Percentiles rank a stretch among this genome's conserved stretches.
phyloP scores from a whole-genome alignment of 2,329 filamentous ascomycete species.

The Trichoderma guizhouense region DNA sequence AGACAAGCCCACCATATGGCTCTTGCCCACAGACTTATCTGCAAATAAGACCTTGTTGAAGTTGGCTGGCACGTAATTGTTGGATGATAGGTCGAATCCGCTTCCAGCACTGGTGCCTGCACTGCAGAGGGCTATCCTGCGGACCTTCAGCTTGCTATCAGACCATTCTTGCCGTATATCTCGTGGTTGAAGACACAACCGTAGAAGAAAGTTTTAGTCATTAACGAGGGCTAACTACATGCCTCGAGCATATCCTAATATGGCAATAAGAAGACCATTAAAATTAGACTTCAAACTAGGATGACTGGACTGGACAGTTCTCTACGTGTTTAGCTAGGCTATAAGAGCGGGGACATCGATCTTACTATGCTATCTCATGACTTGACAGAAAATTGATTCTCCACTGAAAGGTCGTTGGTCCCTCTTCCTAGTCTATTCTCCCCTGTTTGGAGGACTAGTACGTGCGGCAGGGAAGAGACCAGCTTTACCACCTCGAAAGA shows the following conservation, averaged over 20 bases:
- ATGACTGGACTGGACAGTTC: neutral
- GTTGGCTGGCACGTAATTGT: too few species aligned
- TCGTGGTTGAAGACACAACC: too few species aligned
- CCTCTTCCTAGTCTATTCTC: neutral
- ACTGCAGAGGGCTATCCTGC: too few species aligned
- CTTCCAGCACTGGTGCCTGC: too few species aligned
- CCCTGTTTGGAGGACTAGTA: conserved; percentile 38
- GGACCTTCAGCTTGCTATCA: too few species aligned
- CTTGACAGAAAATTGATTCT: neutral
- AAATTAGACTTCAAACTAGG: neutral
- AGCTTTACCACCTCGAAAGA: conserved; percentile 33
- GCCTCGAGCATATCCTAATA: neutral
- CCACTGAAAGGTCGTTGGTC: neutral
- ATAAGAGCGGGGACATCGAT: neutral
- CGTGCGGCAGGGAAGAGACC: conserved; percentile 37
- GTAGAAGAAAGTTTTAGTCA: too few species aligned
- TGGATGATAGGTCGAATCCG: too few species aligned
- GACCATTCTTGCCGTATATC: neutral
- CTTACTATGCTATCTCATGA: neutral
- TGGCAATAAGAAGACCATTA: neutral
- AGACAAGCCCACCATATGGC: too few species aligned
- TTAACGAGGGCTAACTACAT: neutral
- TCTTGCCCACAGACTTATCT: too few species aligned
- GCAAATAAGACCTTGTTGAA: too few species aligned
- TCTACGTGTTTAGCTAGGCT: neutral